These are phyloP conservation scores for Vigna unguiculata DNA, from an alignment of 306 rosid species.

Conservation along the genomic window DNA sequence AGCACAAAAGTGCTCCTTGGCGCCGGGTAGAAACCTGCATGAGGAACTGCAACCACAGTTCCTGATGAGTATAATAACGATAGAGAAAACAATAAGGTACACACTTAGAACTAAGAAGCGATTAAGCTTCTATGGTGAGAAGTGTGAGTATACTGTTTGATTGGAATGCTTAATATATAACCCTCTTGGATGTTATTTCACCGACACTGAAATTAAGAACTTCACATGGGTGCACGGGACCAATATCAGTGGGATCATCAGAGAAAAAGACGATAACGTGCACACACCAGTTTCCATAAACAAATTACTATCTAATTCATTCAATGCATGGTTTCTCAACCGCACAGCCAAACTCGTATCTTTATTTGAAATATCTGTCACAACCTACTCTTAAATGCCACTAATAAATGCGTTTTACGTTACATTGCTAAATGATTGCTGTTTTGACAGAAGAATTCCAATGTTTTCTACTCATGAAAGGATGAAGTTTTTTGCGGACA, in stretches of 20 bases:
- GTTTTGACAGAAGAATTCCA: background rate
- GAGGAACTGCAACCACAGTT: constrained; percentile 33
- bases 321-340: constrained; percentile 64
- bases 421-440: background rate
- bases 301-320: constrained; percentile 48
- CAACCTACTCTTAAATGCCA: constrained; percentile 58
- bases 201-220: constrained; percentile 65
- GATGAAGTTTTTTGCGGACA: constrained; percentile 33
- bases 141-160: constrained; percentile 1
- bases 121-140: constrained; percentile 29
- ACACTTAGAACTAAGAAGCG: constrained; percentile 44
- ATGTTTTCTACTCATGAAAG: constrained; percentile 23
- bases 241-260: background rate
- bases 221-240: constrained; percentile 74
- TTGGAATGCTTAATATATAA: constrained; percentile 52
- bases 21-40: constrained; percentile 56
- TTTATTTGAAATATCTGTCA: constrained; percentile 46
- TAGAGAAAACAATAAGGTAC: constrained; percentile 6
- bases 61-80: background rate
- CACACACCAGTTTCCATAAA: constrained; percentile 28
- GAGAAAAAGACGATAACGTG: constrained; percentile 61
- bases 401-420: constrained; percentile 58
- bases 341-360: constrained; percentile 39
- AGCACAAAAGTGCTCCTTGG: constrained; percentile 63
- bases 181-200: constrained; percentile 21